A percentile compares a stretch with the other conserved stretches of the same genome.
Conservation (phyloP, 768 basidiomycete species). For the Lactifluus piperatus region DNA sequence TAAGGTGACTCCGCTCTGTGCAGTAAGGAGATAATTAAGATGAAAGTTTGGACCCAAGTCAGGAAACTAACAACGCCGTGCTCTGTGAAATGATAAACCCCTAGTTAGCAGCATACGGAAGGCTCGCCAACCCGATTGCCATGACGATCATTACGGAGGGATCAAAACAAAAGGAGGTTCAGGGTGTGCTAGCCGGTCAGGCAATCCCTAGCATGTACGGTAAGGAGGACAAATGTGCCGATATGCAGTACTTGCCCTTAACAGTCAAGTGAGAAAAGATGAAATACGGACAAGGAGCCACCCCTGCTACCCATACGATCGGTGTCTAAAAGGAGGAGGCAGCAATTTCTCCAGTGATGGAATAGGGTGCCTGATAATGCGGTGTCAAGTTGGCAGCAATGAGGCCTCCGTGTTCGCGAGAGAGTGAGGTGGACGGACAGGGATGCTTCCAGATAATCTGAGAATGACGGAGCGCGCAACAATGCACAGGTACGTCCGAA, state of each 20-base stretch:
- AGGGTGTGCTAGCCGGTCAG: background rate
- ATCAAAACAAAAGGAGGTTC: constrained; percentile 1
- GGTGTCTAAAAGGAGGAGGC: constrained; percentile 2
- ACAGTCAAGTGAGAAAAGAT: constrained; percentile 5
- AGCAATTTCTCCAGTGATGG: background rate
- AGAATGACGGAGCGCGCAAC: constrained; percentile 13
- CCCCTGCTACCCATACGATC: constrained; percentile 5
- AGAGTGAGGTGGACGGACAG: constrained; percentile 1
- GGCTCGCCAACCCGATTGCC: background rate
- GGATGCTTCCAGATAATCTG: constrained; percentile 5
- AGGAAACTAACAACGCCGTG: constrained; percentile 7
- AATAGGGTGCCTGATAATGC: background rate
- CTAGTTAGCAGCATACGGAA: background rate
- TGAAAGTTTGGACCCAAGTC: background rate
- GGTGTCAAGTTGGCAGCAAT: background rate
- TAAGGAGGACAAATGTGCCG: background rate
- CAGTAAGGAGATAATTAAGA: background rate
- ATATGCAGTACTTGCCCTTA: background rate
- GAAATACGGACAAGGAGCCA: background rate
- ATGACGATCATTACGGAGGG: background rate
- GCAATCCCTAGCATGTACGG: background rate
- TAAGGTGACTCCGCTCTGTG: background rate
- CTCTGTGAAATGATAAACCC: background rate
- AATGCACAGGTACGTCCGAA: background rate
- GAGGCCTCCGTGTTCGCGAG: background rate